A percentile compares a stretch with the other conserved stretches of the same genome.
phyloP scores from a whole-genome alignment of 768 basidiomycete species.

The Sutorius australiensis region DNA sequence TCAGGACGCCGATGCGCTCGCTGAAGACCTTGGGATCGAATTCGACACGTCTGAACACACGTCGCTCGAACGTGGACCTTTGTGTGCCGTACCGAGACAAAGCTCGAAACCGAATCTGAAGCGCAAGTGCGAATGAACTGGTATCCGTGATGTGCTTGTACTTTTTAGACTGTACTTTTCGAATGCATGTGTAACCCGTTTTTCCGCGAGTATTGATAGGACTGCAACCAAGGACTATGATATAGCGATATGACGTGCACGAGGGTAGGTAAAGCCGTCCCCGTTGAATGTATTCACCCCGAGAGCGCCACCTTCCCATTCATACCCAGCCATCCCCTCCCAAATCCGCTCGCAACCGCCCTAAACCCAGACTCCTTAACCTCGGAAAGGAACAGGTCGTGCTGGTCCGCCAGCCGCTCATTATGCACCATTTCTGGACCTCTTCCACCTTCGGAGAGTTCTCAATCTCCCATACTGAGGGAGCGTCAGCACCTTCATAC shows the following conservation, averaged over 20 bases:
- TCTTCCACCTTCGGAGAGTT: constrained; percentile 33
- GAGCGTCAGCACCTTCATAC: constrained; percentile 53
- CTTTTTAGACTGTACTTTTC: background rate
- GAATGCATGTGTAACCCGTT: constrained; percentile 10
- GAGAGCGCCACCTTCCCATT: background rate
- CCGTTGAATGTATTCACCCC: too few relatives aligned
- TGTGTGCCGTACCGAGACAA: constrained; percentile 40
- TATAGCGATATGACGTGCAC: background rate
- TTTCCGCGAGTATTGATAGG: background rate
- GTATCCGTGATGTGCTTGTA: background rate
- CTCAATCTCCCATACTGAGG: constrained; percentile 19
- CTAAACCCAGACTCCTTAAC: constrained; percentile 69
- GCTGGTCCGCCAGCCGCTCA: constrained; percentile 75
- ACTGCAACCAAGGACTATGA: background rate
- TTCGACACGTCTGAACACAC: constrained; percentile 69
- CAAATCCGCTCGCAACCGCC: too few relatives aligned
- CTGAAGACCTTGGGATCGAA: constrained; percentile 81
- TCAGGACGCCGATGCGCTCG: constrained; percentile 58
- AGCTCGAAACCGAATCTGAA: constrained; percentile 40
- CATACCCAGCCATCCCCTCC: constrained; percentile 47
- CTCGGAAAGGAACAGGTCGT: constrained; percentile 74
- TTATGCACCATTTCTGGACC: constrained; percentile 76
- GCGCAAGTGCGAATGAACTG: constrained; percentile 43
- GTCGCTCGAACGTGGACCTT: constrained; percentile 57
- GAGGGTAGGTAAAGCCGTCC: too few relatives aligned